Conservation (phyloP, 2,329 filamentous ascomycete genomes). For the Talaromyces pinophilus region DNA sequence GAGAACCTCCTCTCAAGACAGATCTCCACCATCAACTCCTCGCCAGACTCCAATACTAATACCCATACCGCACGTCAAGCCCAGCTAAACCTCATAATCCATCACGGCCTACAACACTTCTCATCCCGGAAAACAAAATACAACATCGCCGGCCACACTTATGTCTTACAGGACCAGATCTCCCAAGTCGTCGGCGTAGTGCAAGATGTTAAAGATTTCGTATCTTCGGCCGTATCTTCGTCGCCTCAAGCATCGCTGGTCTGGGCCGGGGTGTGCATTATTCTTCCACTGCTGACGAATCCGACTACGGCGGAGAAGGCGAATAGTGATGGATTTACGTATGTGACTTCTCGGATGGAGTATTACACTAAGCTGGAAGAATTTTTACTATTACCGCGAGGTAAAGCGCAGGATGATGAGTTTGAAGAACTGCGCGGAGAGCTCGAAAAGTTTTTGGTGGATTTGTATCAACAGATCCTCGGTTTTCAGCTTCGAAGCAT, state of each 20-base stretch:
- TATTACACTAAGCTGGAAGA: not conserved
- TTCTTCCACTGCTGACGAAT: constrained; percentile 41
- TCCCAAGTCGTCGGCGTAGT: not conserved
- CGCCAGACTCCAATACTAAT: too few species aligned
- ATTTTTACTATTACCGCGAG: not conserved
- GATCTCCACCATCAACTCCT: not conserved
- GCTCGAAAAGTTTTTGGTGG: not conserved
- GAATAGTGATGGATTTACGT: constrained; percentile 37
- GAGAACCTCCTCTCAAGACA: not conserved
- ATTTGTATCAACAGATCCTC: constrained; percentile 39
- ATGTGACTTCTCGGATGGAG: constrained; percentile 24
- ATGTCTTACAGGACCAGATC: not conserved
- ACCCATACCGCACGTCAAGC: not conserved
- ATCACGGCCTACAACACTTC: not conserved
- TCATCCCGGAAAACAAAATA: not conserved
- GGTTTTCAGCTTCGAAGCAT: constrained; percentile 40
- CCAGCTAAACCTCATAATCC: not conserved
- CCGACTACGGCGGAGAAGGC: constrained; percentile 32
- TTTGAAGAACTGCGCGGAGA: not conserved
- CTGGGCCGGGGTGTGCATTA: constrained; percentile 22
- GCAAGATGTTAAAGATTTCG: not conserved
- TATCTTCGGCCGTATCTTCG: not conserved
- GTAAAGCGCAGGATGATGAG: not conserved
- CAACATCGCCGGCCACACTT: not conserved
- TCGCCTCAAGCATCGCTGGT: not conserved